Conservation (phyloP, 768 basidiomycete genomes). For the Tulasnella sp. region DNA sequence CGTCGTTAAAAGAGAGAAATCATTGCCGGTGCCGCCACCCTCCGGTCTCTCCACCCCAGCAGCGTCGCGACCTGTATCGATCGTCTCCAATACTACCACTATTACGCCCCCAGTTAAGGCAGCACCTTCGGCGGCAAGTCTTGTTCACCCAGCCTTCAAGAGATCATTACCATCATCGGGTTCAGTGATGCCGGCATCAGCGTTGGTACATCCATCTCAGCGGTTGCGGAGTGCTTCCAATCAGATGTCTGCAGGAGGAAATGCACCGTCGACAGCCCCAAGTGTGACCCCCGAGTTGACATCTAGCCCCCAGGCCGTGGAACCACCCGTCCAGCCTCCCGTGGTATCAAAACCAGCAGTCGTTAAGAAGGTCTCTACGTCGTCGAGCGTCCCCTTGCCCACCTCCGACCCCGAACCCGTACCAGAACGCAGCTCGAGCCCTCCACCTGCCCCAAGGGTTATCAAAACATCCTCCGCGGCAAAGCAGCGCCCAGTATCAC, state of each 20-base stretch:
- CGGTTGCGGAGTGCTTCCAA: constrained; percentile 1
- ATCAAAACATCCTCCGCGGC: not conserved
- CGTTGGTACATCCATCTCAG: constrained; percentile 20
- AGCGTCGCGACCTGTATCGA: not conserved
- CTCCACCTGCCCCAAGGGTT: not conserved
- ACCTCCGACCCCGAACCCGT: not conserved
- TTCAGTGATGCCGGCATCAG: not conserved
- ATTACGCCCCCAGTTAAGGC: not conserved
- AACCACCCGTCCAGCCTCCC: not conserved
- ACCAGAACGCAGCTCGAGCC: not conserved
- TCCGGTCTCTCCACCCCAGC: not conserved
- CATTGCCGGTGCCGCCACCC: not conserved
- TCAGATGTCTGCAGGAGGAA: not conserved
- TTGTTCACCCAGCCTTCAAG: constrained; percentile 21
- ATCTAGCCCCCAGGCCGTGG: not conserved
- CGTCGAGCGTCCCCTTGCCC: not conserved
- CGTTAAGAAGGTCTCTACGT: not conserved
- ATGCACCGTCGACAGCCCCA: not conserved
- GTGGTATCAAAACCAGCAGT: not conserved
- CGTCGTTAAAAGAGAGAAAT: not conserved
- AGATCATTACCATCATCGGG: not conserved
- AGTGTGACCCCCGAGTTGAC: not conserved
- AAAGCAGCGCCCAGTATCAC: not conserved
- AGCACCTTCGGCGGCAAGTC: constrained; percentile 12
- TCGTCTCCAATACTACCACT: not conserved